phyloP scores from a whole-genome alignment of 2,329 filamentous ascomycete species.

The Hysterium pulicare region DNA sequence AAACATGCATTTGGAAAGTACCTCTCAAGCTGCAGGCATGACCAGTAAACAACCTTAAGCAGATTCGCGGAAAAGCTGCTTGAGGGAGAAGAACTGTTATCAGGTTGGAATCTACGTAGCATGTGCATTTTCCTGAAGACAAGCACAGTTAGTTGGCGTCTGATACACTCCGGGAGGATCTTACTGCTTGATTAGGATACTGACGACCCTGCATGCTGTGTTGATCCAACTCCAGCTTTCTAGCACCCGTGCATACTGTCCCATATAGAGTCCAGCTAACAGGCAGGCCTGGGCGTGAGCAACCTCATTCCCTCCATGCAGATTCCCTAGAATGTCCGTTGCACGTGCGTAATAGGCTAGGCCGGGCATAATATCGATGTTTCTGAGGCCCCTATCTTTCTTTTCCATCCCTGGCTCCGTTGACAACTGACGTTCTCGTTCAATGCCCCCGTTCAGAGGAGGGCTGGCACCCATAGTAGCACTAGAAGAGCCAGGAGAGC shows the following conservation, averaged over 20 bases:
- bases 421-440: constrained; percentile 31
- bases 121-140: no score
- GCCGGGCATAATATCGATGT: constrained; percentile 83
- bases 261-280: constrained; percentile 82
- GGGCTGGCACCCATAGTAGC: constrained; percentile 29
- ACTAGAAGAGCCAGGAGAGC: constrained; percentile 39
- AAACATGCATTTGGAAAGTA: constrained; percentile 32
- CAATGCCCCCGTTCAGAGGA: constrained; percentile 10
- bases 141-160: no score
- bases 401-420: constrained; percentile 24
- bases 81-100: neutral
- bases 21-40: constrained; percentile 89
- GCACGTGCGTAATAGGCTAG: constrained; percentile 86
- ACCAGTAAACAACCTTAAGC: constrained; percentile 75
- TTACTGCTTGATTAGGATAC: constrained; percentile 76
- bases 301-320: constrained; percentile 73
- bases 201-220: constrained; percentile 57
- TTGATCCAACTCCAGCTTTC: constrained; percentile 76
- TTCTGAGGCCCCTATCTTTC: constrained; percentile 47
- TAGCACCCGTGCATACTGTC: constrained; percentile 79
- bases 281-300: constrained; percentile 82
- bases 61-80: constrained; percentile 27
- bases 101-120: neutral
- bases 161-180: no score
- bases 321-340: constrained; percentile 78